phyloP scores from a whole-genome alignment of 345 rosid genomes.

The Corchorus capsularis region DNA sequence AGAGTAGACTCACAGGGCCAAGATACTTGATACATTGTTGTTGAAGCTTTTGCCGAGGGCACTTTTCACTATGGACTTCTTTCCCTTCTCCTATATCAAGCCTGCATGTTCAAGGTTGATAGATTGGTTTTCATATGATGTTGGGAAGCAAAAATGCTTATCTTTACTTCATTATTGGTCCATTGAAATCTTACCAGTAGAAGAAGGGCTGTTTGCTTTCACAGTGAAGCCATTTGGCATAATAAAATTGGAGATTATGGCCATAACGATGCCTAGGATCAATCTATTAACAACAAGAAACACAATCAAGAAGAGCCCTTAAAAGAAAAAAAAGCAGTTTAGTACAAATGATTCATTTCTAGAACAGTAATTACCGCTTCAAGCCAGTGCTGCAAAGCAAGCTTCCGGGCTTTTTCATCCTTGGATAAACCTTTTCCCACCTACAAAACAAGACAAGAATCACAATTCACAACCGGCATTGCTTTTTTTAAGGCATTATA shows the following conservation, averaged over 20 bases:
- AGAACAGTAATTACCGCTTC: slow-evolving; percentile 70
- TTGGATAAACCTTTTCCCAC: slow-evolving; percentile 91
- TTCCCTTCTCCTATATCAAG: slow-evolving; percentile 89
- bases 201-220: slow-evolving; percentile 84
- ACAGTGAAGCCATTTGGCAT: slow-evolving; percentile 82
- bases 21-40: slow-evolving; percentile 96
- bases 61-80: slow-evolving; percentile 67
- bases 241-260: slow-evolving; percentile 91
- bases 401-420: slow-evolving; percentile 79
- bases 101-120: slow-evolving; percentile 48
- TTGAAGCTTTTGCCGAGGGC: slow-evolving; percentile 71
- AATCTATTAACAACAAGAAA: slow-evolving; percentile 49
- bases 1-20: slow-evolving; percentile 70
- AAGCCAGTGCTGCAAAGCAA: slow-evolving; percentile 96
- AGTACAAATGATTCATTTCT: not conserved
- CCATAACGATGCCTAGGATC: slow-evolving; percentile 98
- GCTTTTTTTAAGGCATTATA: not conserved
- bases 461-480: slow-evolving; percentile 2
- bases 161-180: slow-evolving; percentile 19
- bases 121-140: slow-evolving; percentile 13
- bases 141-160: not conserved
- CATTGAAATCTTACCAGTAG: slow-evolving; percentile 57
- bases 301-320: slow-evolving; percentile 16
- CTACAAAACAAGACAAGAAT: slow-evolving; percentile 33
- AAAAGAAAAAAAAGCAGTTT: slow-evolving; percentile 9